These are phyloP conservation scores for Heterotrichella gracilis DNA, from an alignment of 352 stramenopile species.

Conservation along the genomic window DNA sequence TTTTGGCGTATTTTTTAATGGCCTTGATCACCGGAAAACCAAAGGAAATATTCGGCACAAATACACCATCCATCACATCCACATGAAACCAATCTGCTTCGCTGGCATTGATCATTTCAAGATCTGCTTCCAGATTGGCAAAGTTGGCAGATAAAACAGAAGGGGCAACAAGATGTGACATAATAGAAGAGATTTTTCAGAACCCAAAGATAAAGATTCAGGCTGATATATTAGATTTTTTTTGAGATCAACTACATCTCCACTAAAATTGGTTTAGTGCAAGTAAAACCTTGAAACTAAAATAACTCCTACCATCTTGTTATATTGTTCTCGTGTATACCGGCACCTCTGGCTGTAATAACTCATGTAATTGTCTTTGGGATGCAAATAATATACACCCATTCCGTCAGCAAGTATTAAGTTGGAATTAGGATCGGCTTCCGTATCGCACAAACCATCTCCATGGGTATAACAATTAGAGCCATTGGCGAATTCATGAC, in stretches of 20 bases:
- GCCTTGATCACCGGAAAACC: neutral
- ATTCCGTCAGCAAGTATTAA: neutral
- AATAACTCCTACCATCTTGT: neutral
- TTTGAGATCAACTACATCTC: no score
- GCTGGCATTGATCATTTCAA: neutral
- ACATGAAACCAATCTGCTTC: neutral
- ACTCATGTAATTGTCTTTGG: neutral
- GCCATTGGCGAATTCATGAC: neutral
- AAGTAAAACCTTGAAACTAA: neutral
- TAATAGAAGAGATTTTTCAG: neutral
- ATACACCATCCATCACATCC: neutral
- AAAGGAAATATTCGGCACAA: conserved; percentile 1
- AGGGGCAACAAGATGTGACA: neutral
- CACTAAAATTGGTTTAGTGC: neutral
- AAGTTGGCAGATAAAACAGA: neutral
- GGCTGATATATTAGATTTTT: no score
- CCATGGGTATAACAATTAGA: neutral
- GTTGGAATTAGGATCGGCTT: neutral
- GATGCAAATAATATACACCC: neutral
- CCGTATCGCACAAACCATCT: neutral
- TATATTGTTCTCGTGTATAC: neutral
- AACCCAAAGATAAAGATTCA: neutral
- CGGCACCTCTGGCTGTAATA: neutral
- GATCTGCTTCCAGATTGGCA: neutral
- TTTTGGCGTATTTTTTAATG: neutral